phyloP scores from a whole-genome alignment of 371 early-diverging fungal species.

The Gilbertella persicaria region DNA sequence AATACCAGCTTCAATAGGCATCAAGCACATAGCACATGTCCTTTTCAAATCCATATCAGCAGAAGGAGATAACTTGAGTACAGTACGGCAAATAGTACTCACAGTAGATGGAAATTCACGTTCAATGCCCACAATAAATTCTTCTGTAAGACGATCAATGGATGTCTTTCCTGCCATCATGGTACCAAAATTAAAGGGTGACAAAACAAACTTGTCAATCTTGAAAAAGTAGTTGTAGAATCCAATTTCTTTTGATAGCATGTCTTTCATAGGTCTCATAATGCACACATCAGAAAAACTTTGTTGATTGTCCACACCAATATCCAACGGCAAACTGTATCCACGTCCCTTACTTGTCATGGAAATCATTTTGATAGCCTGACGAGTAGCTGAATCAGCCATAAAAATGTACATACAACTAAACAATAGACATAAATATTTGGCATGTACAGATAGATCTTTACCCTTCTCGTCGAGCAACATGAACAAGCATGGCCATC shows the following conservation, averaged over 20 bases:
- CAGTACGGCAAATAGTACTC: constrained; percentile 83
- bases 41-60: constrained; percentile 38
- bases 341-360: constrained; percentile 86
- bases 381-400: constrained; percentile 80
- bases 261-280: constrained; percentile 83
- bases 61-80: constrained; percentile 68
- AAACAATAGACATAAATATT: neutral
- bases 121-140: constrained; percentile 80
- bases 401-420: constrained; percentile 71
- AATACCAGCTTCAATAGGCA: constrained; percentile 57
- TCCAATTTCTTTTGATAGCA: constrained; percentile 79
- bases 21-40: constrained; percentile 59
- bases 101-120: constrained; percentile 87
- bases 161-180: constrained; percentile 59
- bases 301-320: constrained; percentile 57
- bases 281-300: constrained; percentile 50
- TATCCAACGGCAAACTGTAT: constrained; percentile 78
- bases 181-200: constrained; percentile 56
- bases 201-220: constrained; percentile 45
- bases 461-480: constrained; percentile 48
- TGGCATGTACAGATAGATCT: neutral
- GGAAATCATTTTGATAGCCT: constrained; percentile 79
- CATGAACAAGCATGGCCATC: constrained; percentile 50
- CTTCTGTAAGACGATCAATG: constrained; percentile 76
- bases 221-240: constrained; percentile 63